A percentile compares a stretch with the other conserved stretches of the same genome.
Evolutionary conservation across 202 grass and related monocot species (phyloP).

Genomic region (Saccharum hybrid): DNA sequence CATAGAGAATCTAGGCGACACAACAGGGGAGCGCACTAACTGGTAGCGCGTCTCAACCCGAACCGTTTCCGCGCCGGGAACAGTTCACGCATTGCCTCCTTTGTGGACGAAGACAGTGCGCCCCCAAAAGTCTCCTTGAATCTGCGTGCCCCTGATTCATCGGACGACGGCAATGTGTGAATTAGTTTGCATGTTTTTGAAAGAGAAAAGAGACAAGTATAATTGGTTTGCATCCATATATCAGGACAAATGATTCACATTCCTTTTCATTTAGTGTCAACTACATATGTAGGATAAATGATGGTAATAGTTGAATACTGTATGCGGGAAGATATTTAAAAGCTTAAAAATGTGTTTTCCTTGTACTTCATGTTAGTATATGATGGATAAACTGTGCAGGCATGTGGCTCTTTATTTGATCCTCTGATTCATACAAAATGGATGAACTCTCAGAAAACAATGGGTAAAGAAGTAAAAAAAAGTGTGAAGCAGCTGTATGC

Average conservation of each 20-base stretch:
- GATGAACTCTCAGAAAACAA: constrained; percentile 77
- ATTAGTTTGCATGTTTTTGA: background rate
- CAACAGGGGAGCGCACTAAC: no score
- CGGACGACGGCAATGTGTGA: no score
- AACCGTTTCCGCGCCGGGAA: no score
- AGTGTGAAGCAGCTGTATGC: constrained; percentile 72
- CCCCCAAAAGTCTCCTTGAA: no score
- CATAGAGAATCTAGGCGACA: no score
- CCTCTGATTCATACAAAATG: constrained; percentile 62
- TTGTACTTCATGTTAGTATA: constrained; percentile 24
- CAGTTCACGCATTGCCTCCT: no score
- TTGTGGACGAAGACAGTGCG: no score
- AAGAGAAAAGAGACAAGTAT: background rate
- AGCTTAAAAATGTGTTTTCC: background rate
- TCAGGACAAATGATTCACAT: background rate
- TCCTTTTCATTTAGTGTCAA: constrained; percentile 21
- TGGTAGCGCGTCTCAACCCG: no score
- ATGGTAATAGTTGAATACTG: background rate
- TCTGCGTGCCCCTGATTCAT: no score
- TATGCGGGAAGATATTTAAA: background rate
- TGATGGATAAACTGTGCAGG: constrained; percentile 43
- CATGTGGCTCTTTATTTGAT: constrained; percentile 72
- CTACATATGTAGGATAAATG: background rate
- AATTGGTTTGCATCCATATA: background rate
- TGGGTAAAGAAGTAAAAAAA: constrained; percentile 62